Evolutionary conservation across 164 flowering plant genomes (phyloP).

Genomic region (Tetracentron sinense): DNA sequence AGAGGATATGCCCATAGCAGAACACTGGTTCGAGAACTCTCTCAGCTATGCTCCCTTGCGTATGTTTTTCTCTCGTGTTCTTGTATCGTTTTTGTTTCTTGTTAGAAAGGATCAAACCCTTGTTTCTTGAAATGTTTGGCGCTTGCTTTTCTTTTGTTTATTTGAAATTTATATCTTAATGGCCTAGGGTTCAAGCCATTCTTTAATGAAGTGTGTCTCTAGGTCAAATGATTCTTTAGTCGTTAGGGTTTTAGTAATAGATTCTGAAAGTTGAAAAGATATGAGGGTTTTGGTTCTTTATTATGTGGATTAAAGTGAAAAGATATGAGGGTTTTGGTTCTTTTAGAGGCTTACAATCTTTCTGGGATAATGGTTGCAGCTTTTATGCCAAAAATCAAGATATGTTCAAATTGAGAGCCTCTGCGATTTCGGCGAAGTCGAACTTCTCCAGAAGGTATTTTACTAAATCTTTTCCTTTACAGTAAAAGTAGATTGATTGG

Average conservation of each 20-base stretch:
- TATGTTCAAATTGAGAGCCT: slow-evolving; percentile 44
- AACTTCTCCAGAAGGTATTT: slow-evolving; percentile 41
- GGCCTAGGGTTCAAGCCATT: too few species aligned
- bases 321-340: neutral
- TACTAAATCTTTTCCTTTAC: neutral
- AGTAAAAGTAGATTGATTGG: neutral
- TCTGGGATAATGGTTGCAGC: slow-evolving; percentile 43
- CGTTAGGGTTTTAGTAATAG: too few species aligned
- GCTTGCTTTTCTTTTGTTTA: too few species aligned
- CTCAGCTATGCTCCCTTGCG: slow-evolving; percentile 82
- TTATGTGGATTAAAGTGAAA: neutral
- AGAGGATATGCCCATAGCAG: slow-evolving; percentile 53
- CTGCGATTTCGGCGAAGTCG: slow-evolving; percentile 72
- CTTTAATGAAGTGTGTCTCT: too few species aligned
- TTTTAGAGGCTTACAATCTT: slow-evolving; percentile 6
- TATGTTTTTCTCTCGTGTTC: slow-evolving; percentile 30
- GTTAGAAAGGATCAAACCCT: too few species aligned
- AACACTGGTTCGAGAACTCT: slow-evolving; percentile 75
- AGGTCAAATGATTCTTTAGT: too few species aligned
- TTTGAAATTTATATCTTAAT: too few species aligned
- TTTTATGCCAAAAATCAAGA: slow-evolving; percentile 77
- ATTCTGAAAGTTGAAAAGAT: too few species aligned
- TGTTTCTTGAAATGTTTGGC: neutral
- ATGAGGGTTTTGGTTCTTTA: neutral
- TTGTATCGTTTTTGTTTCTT: too few species aligned